These are phyloP conservation scores for Tylopilus rubrobrunneus DNA, from an alignment of 768 basidiomycete species.

Conservation along the genomic window DNA sequence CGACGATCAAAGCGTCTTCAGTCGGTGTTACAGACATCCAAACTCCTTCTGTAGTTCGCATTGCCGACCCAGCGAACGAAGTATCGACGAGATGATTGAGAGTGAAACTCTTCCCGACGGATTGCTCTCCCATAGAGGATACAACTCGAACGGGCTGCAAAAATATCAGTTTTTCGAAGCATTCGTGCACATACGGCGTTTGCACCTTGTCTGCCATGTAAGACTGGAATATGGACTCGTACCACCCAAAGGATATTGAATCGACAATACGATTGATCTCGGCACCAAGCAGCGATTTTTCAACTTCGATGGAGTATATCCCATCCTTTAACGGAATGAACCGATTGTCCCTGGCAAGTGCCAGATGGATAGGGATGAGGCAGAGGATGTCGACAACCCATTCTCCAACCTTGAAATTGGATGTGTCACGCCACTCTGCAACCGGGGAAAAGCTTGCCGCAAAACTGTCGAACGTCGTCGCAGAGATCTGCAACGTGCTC, in stretches of 20 bases:
- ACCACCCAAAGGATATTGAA: constrained; percentile 59
- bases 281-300: constrained; percentile 54
- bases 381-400: constrained; percentile 62
- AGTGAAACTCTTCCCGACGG: no score
- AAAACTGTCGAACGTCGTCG: constrained; percentile 28
- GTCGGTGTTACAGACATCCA: no score
- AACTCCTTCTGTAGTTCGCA: no score
- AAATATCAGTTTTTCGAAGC: not conserved
- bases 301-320: constrained; percentile 44
- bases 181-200: not conserved
- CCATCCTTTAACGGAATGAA: constrained; percentile 61
- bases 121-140: no score
- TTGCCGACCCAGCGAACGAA: no score
- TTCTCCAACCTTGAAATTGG: constrained; percentile 46
- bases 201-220: constrained; percentile 55
- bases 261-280: constrained; percentile 55
- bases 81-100: no score
- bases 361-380: constrained; percentile 62
- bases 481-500: constrained; percentile 32
- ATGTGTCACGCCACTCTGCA: constrained; percentile 25
- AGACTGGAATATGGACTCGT: constrained; percentile 59
- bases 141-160: no score
- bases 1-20: no score
- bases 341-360: constrained; percentile 55
- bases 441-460: not conserved